Conservation (phyloP, 1,284 basidiomycete species). For the Neonothopanus nambi region DNA sequence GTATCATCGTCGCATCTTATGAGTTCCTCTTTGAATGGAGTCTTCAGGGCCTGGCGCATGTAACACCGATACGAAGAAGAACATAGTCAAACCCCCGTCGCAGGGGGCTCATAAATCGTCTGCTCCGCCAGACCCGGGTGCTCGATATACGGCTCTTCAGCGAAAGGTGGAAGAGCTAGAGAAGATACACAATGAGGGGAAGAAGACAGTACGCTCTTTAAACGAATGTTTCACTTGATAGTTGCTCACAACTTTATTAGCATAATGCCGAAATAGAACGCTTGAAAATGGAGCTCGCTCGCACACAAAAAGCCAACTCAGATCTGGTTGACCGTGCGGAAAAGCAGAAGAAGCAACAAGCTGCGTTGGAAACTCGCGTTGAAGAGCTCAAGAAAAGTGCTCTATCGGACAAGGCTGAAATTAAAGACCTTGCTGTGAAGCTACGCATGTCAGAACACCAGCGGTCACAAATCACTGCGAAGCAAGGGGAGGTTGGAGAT, state of each 20-base stretch:
- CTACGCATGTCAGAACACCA: slow-evolving; percentile 63
- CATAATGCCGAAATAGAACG: slow-evolving; percentile 60
- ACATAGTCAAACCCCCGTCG: slow-evolving; percentile 8
- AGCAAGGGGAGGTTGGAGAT: slow-evolving; percentile 53
- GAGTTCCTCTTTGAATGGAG: not conserved
- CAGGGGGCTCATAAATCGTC: slow-evolving; percentile 8
- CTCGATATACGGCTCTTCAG: slow-evolving; percentile 56
- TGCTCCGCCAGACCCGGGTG: slow-evolving; percentile 26
- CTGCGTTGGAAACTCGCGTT: slow-evolving; percentile 50
- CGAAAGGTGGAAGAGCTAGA: slow-evolving; percentile 70
- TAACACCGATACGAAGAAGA: slow-evolving; percentile 29
- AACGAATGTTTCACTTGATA: not conserved
- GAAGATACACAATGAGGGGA: slow-evolving; percentile 61
- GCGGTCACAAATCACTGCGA: slow-evolving; percentile 47
- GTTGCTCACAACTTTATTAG: slow-evolving; percentile 34
- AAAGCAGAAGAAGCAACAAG: slow-evolving; percentile 63
- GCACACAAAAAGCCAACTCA: slow-evolving; percentile 43
- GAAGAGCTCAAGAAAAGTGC: slow-evolving; percentile 58
- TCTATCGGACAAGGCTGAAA: slow-evolving; percentile 54
- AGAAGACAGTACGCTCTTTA: slow-evolving; percentile 49
- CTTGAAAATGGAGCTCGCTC: slow-evolving; percentile 55
- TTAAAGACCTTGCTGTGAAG: slow-evolving; percentile 62
- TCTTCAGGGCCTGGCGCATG: slow-evolving; percentile 33
- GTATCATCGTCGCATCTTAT: slow-evolving; percentile 5
- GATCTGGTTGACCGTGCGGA: slow-evolving; percentile 60